Conservation (phyloP, 352 stramenopile genomes). For the Phytopythium helicoides region DNA sequence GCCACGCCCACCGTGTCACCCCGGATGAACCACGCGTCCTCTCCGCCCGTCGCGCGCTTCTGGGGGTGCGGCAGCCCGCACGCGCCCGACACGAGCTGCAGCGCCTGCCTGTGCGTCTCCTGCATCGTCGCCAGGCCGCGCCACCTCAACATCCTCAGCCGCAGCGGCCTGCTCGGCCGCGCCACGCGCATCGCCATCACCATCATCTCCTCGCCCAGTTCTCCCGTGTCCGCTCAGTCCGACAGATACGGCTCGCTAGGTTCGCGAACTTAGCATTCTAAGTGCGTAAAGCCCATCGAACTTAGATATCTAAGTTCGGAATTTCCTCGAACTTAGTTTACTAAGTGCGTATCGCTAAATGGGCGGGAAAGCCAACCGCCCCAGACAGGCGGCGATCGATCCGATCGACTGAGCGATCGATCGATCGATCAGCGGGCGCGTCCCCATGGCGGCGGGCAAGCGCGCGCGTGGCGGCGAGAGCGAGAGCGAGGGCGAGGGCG, state of each 20-base stretch:
- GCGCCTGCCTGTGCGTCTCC: constrained; percentile 3
- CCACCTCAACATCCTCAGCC: background rate
- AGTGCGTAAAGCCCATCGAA: no score
- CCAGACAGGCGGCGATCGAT: background rate
- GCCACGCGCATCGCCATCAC: constrained; percentile 5
- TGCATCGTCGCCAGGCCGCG: no score
- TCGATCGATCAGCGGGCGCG: background rate
- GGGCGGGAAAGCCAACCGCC: background rate
- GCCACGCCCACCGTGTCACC: constrained; percentile 78
- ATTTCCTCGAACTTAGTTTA: background rate
- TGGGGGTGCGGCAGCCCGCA: constrained; percentile 80
- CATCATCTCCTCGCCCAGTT: no score
- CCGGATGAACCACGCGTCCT: constrained; percentile 85
- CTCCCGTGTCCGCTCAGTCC: no score
- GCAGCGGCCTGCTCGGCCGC: constrained; percentile 2
- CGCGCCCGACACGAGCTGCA: constrained; percentile 60
- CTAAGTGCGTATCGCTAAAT: constrained; percentile 1
- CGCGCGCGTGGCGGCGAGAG: background rate
- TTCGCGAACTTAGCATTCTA: no score
- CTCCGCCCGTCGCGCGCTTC: constrained; percentile 78
- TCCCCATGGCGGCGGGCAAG: background rate
- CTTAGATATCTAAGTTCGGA: no score
- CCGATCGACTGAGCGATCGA: background rate
- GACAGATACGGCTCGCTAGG: no score
- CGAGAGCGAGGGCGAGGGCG: background rate